Evolutionary conservation across 768 basidiomycete genomes (phyloP).

Genomic region (Kwoniella bestiolae): DNA sequence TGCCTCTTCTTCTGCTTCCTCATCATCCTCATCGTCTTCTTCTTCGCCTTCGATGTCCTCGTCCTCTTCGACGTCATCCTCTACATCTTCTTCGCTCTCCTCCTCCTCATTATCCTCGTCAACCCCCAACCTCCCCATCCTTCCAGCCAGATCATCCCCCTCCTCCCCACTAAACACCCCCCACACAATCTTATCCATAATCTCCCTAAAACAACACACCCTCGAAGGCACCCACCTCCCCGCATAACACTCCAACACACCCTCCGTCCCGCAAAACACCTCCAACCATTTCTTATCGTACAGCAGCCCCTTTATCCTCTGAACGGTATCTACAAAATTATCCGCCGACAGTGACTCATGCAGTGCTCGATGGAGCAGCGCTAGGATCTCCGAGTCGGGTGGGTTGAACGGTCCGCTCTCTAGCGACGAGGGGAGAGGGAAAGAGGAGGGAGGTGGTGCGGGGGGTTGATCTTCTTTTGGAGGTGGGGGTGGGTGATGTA

Average conservation of each 20-base stretch:
- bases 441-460: slow-evolving; percentile 4
- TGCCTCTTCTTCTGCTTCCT: neutral
- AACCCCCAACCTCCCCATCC: neutral
- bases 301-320: slow-evolving; percentile 51
- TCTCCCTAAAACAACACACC: slow-evolving; percentile 52
- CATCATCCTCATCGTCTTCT: neutral
- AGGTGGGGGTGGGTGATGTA: slow-evolving; percentile 44
- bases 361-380: slow-evolving; percentile 35
- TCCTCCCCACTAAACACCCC: slow-evolving; percentile 11
- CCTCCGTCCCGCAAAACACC: slow-evolving; percentile 43
- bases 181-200: slow-evolving; percentile 31
- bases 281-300: slow-evolving; percentile 55
- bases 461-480: slow-evolving; percentile 13
- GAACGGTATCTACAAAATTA: slow-evolving; percentile 38
- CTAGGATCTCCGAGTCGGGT: slow-evolving; percentile 44
- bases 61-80: slow-evolving; percentile 21
- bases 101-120: slow-evolving; percentile 15
- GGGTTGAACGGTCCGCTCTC: slow-evolving; percentile 30
- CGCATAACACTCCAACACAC: slow-evolving; percentile 49
- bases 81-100: slow-evolving; percentile 18
- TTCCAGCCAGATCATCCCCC: neutral
- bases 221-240: slow-evolving; percentile 56
- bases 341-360: slow-evolving; percentile 33
- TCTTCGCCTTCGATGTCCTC: slow-evolving; percentile 19
- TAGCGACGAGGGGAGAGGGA: slow-evolving; percentile 12